Evolutionary conservation across 306 rosid genomes (phyloP).

Genomic region (Herpetospermum pedunculosum): DNA sequence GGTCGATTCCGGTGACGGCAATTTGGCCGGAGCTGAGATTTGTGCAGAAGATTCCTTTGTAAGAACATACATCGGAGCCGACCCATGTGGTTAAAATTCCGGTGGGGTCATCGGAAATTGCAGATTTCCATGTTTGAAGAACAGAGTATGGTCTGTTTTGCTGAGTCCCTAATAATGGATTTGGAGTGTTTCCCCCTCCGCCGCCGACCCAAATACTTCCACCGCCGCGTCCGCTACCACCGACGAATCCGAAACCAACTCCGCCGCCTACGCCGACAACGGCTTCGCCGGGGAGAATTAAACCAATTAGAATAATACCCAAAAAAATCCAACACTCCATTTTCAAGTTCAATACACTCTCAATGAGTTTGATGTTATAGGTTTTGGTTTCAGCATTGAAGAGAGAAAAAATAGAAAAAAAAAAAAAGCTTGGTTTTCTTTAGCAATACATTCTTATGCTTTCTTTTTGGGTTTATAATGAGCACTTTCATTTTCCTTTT

Average conservation of each 20-base stretch:
- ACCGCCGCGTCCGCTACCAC: constrained; percentile 12
- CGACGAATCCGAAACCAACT: constrained; percentile 14
- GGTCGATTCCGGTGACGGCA: constrained; percentile 72
- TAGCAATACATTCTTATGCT: background rate
- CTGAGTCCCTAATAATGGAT: constrained; percentile 38
- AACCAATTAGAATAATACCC: background rate
- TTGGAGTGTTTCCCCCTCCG: constrained; percentile 31
- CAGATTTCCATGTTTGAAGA: constrained; percentile 87
- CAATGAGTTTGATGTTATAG: background rate
- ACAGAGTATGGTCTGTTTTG: constrained; percentile 52
- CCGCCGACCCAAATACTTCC: constrained; percentile 55
- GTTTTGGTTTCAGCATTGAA: background rate
- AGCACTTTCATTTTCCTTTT: background rate
- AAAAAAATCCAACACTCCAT: constrained; percentile 44
- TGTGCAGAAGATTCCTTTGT: constrained; percentile 78
- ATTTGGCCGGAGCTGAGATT: constrained; percentile 26
- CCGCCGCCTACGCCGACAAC: background rate
- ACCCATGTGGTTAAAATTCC: constrained; percentile 52
- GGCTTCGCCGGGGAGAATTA: background rate
- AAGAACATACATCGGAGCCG: constrained; percentile 76
- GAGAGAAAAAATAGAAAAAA: background rate
- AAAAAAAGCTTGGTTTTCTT: background rate
- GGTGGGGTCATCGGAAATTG: constrained; percentile 68
- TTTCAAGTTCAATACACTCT: constrained; percentile 16
- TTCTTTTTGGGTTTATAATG: background rate